Conservation (phyloP, 495 filamentous ascomycete species). For the Penicillium ochrochloron region DNA sequence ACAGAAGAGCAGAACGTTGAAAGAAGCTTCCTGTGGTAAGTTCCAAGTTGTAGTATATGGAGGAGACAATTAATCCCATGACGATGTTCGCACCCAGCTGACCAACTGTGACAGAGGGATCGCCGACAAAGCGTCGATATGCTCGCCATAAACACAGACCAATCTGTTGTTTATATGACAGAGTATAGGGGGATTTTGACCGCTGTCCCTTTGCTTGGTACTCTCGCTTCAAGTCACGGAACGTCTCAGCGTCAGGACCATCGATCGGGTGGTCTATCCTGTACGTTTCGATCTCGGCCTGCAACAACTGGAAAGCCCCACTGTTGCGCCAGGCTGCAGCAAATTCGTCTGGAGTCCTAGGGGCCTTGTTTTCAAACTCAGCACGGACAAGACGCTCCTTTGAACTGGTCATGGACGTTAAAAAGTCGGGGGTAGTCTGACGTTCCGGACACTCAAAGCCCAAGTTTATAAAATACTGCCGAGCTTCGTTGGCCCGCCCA, state of each 20-base stretch:
- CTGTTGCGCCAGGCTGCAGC: background rate
- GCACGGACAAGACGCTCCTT: background rate
- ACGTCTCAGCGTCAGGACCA: too few relatives aligned
- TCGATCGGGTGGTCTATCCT: too few relatives aligned
- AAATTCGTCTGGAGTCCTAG: background rate
- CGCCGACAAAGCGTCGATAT: background rate
- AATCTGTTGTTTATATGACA: background rate
- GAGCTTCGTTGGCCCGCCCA: background rate
- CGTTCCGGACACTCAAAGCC: background rate
- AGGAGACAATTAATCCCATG: background rate
- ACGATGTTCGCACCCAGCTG: background rate
- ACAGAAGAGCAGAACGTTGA: background rate
- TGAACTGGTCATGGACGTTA: background rate
- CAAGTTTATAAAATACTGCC: background rate
- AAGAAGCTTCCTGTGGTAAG: too few relatives aligned
- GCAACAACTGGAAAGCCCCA: too few relatives aligned
- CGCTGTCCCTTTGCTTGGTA: background rate
- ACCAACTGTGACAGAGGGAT: background rate
- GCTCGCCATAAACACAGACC: background rate
- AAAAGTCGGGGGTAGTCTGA: background rate
- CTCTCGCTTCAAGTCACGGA: background rate
- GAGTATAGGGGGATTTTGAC: background rate
- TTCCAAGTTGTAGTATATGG: too few relatives aligned
- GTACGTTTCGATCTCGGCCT: too few relatives aligned
- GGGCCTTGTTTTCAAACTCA: background rate